Percentiles rank a stretch among this genome's conserved stretches.
phyloP scores from a whole-genome alignment of 352 stramenopile genomes.

The Globisporangium camurandrum region DNA sequence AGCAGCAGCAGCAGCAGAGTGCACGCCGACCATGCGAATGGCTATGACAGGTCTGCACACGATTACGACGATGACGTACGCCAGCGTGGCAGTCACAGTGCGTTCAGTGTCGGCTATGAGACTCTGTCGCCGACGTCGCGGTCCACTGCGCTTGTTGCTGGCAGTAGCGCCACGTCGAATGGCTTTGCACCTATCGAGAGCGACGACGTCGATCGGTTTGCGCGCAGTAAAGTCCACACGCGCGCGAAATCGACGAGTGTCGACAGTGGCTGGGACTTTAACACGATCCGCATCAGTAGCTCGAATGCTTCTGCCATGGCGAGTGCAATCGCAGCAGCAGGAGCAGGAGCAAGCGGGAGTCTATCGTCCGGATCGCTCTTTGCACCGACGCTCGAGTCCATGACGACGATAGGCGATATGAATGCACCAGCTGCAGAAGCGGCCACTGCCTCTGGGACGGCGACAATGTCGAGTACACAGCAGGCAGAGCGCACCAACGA shows the following conservation, averaged over 20 bases:
- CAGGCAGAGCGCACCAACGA: conserved; percentile 1
- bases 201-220: conserved; percentile 19
- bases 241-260: conserved; percentile 28
- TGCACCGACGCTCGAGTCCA: conserved; percentile 4
- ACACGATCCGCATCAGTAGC: conserved; percentile 55
- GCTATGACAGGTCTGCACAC: too few species aligned
- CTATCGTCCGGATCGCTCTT: conserved; percentile 4
- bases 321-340: conserved; percentile 12
- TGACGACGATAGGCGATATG: background rate
- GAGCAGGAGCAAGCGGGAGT: conserved; percentile 4
- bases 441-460: background rate
- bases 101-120: background rate
- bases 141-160: too few species aligned
- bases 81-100: background rate
- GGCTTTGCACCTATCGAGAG: too few species aligned
- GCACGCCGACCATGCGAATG: too few species aligned
- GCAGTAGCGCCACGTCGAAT: background rate
- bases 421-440: background rate
- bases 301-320: conserved; percentile 5
- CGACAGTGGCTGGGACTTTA: conserved; percentile 74
- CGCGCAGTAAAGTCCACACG: conserved; percentile 28
- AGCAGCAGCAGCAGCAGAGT: background rate
- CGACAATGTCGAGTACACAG: background rate
- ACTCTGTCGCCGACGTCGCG: too few species aligned
- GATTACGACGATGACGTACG: background rate